phyloP scores from a whole-genome alignment of 2,329 filamentous ascomycete genomes.

The Tolypocladium paradoxum region DNA sequence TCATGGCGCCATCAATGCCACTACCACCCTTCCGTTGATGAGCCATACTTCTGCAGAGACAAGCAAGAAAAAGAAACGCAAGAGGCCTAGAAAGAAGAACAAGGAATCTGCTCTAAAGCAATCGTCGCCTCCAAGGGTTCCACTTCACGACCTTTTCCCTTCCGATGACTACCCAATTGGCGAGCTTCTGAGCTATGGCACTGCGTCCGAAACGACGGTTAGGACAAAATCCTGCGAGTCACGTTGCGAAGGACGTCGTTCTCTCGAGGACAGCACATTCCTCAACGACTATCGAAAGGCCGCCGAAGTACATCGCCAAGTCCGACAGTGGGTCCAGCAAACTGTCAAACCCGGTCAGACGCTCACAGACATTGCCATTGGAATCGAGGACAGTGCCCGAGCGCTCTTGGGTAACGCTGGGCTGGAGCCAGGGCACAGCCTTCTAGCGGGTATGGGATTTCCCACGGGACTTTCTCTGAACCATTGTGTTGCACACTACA shows the following conservation, averaged over 20 bases:
- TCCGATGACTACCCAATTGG: slow-evolving; percentile 16
- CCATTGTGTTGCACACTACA: slow-evolving; percentile 72
- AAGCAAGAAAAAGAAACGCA: slow-evolving; percentile 14
- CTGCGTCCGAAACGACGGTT: background rate
- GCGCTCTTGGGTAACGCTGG: slow-evolving; percentile 64
- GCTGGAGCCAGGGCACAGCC: slow-evolving; percentile 60
- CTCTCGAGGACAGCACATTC: slow-evolving; percentile 39
- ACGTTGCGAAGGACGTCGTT: slow-evolving; percentile 7
- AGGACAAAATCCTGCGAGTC: background rate
- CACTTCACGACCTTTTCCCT: slow-evolving; percentile 17
- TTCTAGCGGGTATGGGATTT: slow-evolving; percentile 71
- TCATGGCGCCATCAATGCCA: slow-evolving; percentile 4
- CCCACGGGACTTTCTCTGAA: slow-evolving; percentile 74
- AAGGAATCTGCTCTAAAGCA: slow-evolving; percentile 13
- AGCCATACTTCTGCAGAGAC: background rate
- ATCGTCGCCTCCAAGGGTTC: slow-evolving; percentile 22
- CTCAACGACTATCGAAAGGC: slow-evolving; percentile 67
- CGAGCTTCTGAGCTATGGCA: slow-evolving; percentile 14
- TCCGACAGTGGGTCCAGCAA: slow-evolving; percentile 67
- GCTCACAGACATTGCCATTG: slow-evolving; percentile 66
- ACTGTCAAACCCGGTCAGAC: slow-evolving; percentile 69
- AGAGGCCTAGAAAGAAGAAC: slow-evolving; percentile 18
- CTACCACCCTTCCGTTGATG: slow-evolving; percentile 11
- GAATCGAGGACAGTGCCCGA: slow-evolving; percentile 70
- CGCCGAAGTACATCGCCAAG: slow-evolving; percentile 71